A percentile compares a stretch with the other conserved stretches of the same genome.
Evolutionary conservation across 768 basidiomycete species (phyloP).

Genomic region (Naganishia antarctica): DNA sequence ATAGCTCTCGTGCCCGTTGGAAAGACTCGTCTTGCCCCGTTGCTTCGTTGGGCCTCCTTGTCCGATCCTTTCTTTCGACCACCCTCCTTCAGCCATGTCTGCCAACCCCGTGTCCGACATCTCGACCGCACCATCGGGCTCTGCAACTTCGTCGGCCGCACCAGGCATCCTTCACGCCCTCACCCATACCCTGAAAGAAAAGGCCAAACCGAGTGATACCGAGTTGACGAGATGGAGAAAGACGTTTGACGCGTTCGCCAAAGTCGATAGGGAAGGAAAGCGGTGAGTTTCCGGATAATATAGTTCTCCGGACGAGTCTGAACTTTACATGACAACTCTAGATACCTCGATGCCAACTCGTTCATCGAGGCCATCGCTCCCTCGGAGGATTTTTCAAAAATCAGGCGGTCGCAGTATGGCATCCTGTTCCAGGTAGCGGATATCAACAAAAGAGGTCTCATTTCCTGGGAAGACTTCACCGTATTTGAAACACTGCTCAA

Average conservation of each 20-base stretch:
- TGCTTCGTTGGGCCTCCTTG: too few relatives aligned
- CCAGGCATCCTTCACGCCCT: constrained; percentile 7
- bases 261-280: constrained; percentile 65
- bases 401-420: constrained; percentile 79
- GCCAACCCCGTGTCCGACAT: constrained; percentile 12
- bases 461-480: constrained; percentile 83
- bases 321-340: constrained; percentile 42
- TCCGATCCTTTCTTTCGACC: background rate
- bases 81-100: background rate
- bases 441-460: constrained; percentile 37
- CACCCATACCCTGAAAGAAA: constrained; percentile 19
- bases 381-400: constrained; percentile 73
- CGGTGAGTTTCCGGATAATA: background rate
- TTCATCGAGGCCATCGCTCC: constrained; percentile 97
- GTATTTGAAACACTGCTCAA: constrained; percentile 91
- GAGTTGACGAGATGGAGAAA: constrained; percentile 85
- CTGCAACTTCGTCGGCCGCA: background rate
- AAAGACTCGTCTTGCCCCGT: too few relatives aligned
- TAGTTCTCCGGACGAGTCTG: background rate
- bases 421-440: constrained; percentile 55
- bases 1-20: too few relatives aligned
- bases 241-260: constrained; percentile 78
- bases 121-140: background rate
- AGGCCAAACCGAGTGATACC: constrained; percentile 55
- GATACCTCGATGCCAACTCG: constrained; percentile 76